These are phyloP conservation scores for Fraxinus albicans DNA, from an alignment of 305 asterid species.

Conservation along the genomic window DNA sequence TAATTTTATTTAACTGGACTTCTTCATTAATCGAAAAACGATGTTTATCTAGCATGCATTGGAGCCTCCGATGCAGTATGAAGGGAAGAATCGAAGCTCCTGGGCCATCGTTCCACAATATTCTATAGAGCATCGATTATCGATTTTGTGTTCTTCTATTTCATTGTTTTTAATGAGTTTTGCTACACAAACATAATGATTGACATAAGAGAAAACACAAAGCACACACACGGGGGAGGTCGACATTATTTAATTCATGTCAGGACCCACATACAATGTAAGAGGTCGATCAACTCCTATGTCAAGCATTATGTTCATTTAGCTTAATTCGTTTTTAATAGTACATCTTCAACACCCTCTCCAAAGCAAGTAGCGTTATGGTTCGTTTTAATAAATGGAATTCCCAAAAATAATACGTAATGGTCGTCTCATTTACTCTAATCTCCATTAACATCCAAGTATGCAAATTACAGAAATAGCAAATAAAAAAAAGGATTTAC, in stretches of 20 bases:
- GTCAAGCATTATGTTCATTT: too few species aligned
- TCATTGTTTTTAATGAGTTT: neutral
- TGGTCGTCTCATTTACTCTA: neutral
- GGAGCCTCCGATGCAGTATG: neutral
- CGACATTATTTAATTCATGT: too few species aligned
- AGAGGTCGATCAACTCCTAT: too few species aligned
- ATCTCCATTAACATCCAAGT: neutral
- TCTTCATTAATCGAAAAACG: neutral
- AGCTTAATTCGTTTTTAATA: neutral
- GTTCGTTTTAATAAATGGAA: neutral
- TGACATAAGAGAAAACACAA: too few species aligned
- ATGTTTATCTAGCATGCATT: neutral
- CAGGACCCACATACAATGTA: too few species aligned
- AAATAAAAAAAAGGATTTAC: neutral
- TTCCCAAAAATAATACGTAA: neutral
- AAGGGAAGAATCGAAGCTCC: neutral
- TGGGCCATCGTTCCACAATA: neutral
- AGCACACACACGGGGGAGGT: too few species aligned
- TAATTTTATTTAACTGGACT: neutral
- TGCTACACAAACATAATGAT: too few species aligned
- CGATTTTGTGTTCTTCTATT: neutral
- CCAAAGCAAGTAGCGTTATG: neutral
- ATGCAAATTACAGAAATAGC: neutral
- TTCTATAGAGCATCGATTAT: too few species aligned
- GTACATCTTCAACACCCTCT: neutral